Conservation (phyloP, 345 rosid genomes). For the Triadica sebifera region DNA sequence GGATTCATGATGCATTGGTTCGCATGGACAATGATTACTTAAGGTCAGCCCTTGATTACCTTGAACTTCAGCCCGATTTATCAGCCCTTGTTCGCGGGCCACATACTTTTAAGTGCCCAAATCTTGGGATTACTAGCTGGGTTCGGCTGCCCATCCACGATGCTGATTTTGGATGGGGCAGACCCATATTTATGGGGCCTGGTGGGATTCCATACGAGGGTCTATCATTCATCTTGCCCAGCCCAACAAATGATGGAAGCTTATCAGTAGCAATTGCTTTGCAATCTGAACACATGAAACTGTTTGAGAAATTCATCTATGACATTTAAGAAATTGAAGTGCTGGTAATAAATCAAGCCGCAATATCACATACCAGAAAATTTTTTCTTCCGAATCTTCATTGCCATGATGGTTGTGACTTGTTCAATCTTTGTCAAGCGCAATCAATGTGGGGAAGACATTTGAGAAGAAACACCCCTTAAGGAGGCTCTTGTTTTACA, state of each 20-base stretch:
- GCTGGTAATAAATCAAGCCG: not conserved
- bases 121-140: conserved; percentile 91
- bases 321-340: conserved; percentile 29
- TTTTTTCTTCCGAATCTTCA: conserved; percentile 1
- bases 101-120: conserved; percentile 78
- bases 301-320: conserved; percentile 57
- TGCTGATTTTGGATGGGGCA: conserved; percentile 95
- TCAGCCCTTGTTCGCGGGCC: conserved; percentile 78
- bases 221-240: conserved; percentile 68
- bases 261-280: conserved; percentile 75
- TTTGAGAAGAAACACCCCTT: not conserved
- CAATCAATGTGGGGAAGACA: not conserved
- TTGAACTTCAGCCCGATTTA: conserved; percentile 83
- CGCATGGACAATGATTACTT: conserved; percentile 83
- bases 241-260: conserved; percentile 74
- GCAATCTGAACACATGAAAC: conserved; percentile 75
- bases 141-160: conserved; percentile 79
- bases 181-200: conserved; percentile 91
- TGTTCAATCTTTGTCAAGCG: not conserved
- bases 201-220: conserved; percentile 88
- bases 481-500: conserved; percentile 8
- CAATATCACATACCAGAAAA: not conserved
- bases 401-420: not conserved
- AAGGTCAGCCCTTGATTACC: conserved; percentile 92
- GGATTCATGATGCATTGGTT: conserved; percentile 69